These are phyloP conservation scores for Raphanus hybrid DNA, from an alignment of 441 rosid species.

Conservation along the genomic window DNA sequence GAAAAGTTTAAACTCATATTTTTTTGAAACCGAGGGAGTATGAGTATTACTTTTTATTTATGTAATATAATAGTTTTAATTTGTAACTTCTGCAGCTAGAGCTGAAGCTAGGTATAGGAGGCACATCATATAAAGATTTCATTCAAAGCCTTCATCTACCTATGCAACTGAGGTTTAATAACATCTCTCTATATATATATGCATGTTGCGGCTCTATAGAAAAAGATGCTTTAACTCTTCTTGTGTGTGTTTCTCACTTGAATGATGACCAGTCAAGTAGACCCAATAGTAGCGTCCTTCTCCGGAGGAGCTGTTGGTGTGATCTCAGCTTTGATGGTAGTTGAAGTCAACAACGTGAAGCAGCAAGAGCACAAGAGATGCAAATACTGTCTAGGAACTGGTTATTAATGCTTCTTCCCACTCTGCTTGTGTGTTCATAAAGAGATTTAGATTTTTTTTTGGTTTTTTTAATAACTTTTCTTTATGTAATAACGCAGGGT, in stretches of 20 bases:
- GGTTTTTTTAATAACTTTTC: not conserved
- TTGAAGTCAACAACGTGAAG: slow-evolving; percentile 95
- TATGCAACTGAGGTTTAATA: slow-evolving; percentile 78
- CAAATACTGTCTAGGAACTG: not conserved
- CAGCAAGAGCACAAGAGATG: slow-evolving; percentile 96
- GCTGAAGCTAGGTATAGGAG: slow-evolving; percentile 92
- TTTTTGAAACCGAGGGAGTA: not conserved
- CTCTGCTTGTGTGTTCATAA: not conserved
- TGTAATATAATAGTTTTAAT: not conserved
- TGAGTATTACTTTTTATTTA: not conserved
- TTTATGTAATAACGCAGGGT: slow-evolving; percentile 58
- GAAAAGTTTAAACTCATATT: too few relatives aligned
- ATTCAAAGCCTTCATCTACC: slow-evolving; percentile 78
- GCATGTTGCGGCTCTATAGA: not conserved
- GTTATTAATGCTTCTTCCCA: not conserved
- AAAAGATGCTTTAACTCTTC: slow-evolving; percentile 1
- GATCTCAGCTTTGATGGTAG: slow-evolving; percentile 96
- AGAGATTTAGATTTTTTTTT: too few relatives aligned
- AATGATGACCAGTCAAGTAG: slow-evolving; percentile 69
- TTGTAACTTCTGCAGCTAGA: slow-evolving; percentile 64
- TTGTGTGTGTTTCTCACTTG: slow-evolving; percentile 11
- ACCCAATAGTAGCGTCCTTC: slow-evolving; percentile 99
- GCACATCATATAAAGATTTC: slow-evolving; percentile 92
- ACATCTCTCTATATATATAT: slow-evolving; percentile 29
- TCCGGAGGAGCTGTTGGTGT: slow-evolving; percentile 99